Evolutionary conservation across 2,329 filamentous ascomycete genomes (phyloP), one percentile per base, ranked within the genome.

Genomic region (Aspergillus brunneoviolaceus): DNA sequence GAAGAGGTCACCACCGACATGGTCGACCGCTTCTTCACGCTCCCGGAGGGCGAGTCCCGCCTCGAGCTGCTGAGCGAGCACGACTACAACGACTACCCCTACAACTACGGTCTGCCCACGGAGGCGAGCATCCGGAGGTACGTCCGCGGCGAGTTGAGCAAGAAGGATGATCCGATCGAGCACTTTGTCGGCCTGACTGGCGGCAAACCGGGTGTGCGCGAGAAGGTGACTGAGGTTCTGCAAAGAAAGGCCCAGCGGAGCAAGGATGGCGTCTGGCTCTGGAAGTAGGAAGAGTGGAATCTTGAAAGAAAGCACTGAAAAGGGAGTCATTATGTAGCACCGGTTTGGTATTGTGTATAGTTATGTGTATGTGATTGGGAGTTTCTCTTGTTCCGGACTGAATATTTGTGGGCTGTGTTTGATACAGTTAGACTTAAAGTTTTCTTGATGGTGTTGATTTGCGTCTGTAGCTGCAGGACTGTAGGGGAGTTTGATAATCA

Each of bases 1-100:
- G 82, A 86, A n/a, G 87, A 89, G 42, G 85, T 96, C 57, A 75
- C 76, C 2, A 71, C 81, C 16, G 73, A 80, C 50, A 80, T 84
- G 21, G 82, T 94, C 6, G 81, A 88, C 55, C 79, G 81, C 1
- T 97, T 96, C 79, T 94, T 96, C 77, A 67, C 78, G 47, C 77
- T 82, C 27, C 76, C 81, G 16, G 69, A 76, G 14, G 76, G 74
- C 50, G 68, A 76, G 39, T 65, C 78, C 49, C 74, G 79, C 56
- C 78, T 97, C 49, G 65, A 80, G 50, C 81, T 96, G 56, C 80
- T 93, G 60, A 87, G 81, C 56, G 75, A 79, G 12, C 65, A 61
- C 5, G 84, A 89, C 67, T 98, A 89, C 77, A 74, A 71, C 5
- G 79, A 88, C 60, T 97, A 97, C 76, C 94, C 93, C 1, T 85